These are phyloP conservation scores for Daldinia loculata DNA, from an alignment of 495 filamentous ascomycete genomes.

Conservation along the genomic window DNA sequence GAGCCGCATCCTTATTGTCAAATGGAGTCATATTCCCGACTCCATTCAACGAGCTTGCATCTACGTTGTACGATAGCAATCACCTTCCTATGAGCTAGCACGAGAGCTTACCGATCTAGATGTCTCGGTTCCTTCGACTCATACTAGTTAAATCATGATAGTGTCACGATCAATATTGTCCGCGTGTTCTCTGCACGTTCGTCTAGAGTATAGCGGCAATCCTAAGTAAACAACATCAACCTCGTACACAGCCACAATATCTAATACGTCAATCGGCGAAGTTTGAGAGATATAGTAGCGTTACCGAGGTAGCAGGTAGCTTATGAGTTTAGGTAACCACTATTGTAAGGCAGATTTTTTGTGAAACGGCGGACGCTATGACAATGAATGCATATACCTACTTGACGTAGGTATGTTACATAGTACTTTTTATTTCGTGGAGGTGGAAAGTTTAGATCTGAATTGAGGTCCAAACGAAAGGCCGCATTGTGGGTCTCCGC, in stretches of 20 bases:
- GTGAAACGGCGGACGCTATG: not conserved
- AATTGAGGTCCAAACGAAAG: not conserved
- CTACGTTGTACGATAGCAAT: not conserved
- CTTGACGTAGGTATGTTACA: constrained; percentile 1
- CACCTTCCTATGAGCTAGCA: not conserved
- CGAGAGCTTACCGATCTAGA: not conserved
- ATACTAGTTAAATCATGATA: not conserved
- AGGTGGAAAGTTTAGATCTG: not conserved
- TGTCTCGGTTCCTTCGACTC: not conserved
- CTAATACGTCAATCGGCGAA: not conserved
- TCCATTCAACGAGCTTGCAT: not conserved
- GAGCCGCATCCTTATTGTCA: not conserved
- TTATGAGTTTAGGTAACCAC: not conserved
- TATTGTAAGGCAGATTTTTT: constrained; percentile 36
- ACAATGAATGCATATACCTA: constrained; percentile 3
- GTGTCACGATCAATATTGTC: not conserved
- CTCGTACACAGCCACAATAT: constrained; percentile 10
- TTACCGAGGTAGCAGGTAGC: not conserved
- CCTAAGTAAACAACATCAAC: not conserved
- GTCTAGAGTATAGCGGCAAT: not conserved
- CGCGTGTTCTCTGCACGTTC: not conserved
- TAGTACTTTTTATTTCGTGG: not conserved
- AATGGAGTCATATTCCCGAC: not conserved
- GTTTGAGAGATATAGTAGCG: not conserved
- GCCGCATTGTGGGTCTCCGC: constrained; percentile 3